phyloP scores from a whole-genome alignment of 495 filamentous ascomycete genomes.

The Astrocystis sublimbata region DNA sequence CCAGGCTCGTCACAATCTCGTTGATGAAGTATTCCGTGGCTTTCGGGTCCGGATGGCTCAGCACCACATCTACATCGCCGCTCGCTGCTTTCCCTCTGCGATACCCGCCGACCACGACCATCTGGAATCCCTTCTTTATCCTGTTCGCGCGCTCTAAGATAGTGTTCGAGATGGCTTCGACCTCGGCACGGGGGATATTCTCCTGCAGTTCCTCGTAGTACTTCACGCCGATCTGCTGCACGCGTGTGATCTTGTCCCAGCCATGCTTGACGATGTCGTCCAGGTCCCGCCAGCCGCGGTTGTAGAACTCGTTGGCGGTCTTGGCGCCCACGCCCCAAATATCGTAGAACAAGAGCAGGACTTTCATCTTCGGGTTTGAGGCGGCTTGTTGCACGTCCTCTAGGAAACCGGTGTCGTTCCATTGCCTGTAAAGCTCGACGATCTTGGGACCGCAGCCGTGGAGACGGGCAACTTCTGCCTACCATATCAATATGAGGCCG shows the following conservation, averaged over 20 bases:
- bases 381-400: conserved; percentile 65
- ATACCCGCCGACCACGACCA: conserved; percentile 81
- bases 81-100: conserved; percentile 72
- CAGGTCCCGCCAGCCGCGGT: conserved; percentile 65
- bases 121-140: conserved; percentile 59
- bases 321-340: conserved; percentile 91
- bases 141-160: conserved; percentile 64
- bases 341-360: conserved; percentile 68
- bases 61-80: conserved; percentile 83
- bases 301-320: conserved; percentile 83
- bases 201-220: conserved; percentile 84
- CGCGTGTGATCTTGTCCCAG: conserved; percentile 71
- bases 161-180: conserved; percentile 63
- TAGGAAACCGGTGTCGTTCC: conserved; percentile 58
- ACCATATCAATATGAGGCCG: conserved; percentile 33
- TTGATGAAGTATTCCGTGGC: conserved; percentile 66
- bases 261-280: conserved; percentile 86
- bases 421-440: conserved; percentile 77
- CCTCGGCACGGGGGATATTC: conserved; percentile 71
- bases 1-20: conserved; percentile 68
- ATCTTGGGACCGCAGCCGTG: conserved; percentile 85
- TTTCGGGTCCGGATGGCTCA: conserved; percentile 73
- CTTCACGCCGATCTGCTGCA: conserved; percentile 95
- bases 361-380: conserved; percentile 60
- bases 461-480: conserved; percentile 64